Conservation (phyloP, 495 filamentous ascomycete genomes). For the Saxispiralis lemnorum region DNA sequence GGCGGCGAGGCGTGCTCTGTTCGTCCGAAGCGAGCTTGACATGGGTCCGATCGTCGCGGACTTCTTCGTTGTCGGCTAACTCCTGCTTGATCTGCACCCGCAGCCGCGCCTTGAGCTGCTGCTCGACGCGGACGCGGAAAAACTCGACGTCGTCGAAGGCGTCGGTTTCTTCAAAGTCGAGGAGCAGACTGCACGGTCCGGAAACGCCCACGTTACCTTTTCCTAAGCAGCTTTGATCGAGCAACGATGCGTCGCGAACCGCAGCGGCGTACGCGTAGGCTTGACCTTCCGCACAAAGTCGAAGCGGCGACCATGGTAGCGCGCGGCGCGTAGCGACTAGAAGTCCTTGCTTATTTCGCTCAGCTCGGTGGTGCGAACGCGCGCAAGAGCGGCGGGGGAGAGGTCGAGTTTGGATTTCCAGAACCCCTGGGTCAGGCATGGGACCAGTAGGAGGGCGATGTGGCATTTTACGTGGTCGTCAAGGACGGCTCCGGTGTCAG, state of each 20-base stretch:
- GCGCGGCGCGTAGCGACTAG: constrained; percentile 3
- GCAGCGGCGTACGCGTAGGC: constrained; percentile 5
- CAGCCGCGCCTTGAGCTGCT: not conserved
- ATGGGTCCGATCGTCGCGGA: no score
- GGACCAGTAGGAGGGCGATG: constrained; percentile 1
- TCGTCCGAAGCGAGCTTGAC: no score
- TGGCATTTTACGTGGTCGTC: constrained; percentile 4
- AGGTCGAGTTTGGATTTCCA: constrained; percentile 10
- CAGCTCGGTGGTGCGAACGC: constrained; percentile 1
- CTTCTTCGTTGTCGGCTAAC: no score
- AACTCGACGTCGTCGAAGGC: not conserved
- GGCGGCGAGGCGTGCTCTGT: no score
- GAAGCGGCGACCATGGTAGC: constrained; percentile 8
- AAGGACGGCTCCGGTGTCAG: constrained; percentile 2
- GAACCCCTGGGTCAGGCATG: not conserved
- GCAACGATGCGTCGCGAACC: constrained; percentile 9
- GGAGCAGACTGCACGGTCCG: no score
- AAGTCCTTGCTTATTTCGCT: constrained; percentile 11
- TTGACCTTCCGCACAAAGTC: constrained; percentile 13
- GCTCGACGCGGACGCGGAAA: not conserved
- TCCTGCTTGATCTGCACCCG: not conserved
- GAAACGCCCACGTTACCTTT: no score
- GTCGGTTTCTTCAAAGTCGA: not conserved
- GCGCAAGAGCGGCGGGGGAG: constrained; percentile 1
- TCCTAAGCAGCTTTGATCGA: not conserved